A percentile compares a stretch with the other conserved stretches of the same genome.
Conservation (phyloP, 2,329 filamentous ascomycete species). For the Talaromyces sp. region DNA sequence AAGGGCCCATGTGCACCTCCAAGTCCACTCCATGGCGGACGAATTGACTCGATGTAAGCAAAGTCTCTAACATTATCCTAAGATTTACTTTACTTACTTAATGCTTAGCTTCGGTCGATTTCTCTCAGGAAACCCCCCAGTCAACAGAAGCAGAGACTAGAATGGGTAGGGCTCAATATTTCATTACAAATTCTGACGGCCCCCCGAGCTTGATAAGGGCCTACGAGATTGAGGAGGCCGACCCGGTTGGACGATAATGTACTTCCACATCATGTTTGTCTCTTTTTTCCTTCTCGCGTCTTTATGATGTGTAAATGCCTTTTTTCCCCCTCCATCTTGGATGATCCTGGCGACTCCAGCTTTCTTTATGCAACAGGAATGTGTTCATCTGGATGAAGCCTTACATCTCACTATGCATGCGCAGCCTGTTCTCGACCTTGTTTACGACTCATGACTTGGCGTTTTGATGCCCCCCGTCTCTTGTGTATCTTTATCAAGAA, state of each 20-base stretch:
- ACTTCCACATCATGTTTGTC: slow-evolving; percentile 8
- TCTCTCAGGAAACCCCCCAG: slow-evolving; percentile 25
- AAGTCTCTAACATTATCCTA: too few relatives aligned
- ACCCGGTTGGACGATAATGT: slow-evolving; percentile 19
- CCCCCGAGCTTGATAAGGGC: slow-evolving; percentile 35
- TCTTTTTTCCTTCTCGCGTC: neutral
- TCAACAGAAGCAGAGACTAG: slow-evolving; percentile 27
- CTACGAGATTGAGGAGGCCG: slow-evolving; percentile 41
- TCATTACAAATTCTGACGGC: slow-evolving; percentile 33
- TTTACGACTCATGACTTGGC: neutral
- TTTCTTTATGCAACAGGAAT: neutral
- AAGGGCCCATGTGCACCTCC: slow-evolving; percentile 41
- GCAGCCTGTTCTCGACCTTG: neutral
- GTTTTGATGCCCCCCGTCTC: neutral
- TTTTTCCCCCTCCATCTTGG: neutral
- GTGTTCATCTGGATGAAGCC: neutral
- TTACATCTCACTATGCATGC: neutral
- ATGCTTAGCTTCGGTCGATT: slow-evolving; percentile 22
- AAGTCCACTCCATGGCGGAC: slow-evolving; percentile 37
- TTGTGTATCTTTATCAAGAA: slow-evolving; percentile 7
- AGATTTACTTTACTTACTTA: too few relatives aligned
- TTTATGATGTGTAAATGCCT: neutral
- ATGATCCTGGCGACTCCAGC: neutral
- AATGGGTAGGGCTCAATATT: slow-evolving; percentile 35
- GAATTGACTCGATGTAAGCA: slow-evolving; percentile 40